Conservation (phyloP, 495 filamentous ascomycete species). For the Xanthoparmelia taractica region DNA sequence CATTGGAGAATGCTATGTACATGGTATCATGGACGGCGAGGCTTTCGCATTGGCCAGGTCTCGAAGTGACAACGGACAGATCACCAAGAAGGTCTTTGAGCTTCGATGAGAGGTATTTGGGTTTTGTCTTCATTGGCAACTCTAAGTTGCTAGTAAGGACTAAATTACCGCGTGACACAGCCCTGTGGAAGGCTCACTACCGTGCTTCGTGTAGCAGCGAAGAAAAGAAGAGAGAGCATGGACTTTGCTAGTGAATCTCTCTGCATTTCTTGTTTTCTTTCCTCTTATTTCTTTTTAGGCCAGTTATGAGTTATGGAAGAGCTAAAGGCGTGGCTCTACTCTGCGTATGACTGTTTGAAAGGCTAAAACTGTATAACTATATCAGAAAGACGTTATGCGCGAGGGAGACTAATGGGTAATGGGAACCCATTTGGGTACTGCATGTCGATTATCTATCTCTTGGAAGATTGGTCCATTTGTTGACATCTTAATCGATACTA, state of each 20-base stretch:
- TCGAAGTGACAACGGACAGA: background rate
- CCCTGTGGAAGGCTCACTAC: background rate
- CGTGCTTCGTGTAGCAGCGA: too few relatives aligned
- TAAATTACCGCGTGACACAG: background rate
- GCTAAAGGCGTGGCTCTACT: background rate
- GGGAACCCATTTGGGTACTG: background rate
- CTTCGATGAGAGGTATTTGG: background rate
- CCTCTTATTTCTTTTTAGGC: too few relatives aligned
- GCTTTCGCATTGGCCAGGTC: conserved; percentile 30
- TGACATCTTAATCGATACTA: too few relatives aligned
- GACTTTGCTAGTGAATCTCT: background rate
- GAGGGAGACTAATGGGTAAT: background rate
- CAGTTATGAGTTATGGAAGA: background rate
- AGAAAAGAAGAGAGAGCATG: too few relatives aligned
- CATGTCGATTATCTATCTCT: background rate
- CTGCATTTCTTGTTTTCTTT: background rate
- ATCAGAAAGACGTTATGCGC: background rate
- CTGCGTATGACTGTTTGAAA: background rate
- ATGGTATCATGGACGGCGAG: conserved; percentile 37
- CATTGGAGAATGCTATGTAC: conserved; percentile 32
- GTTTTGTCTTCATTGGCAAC: background rate
- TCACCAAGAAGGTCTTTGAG: background rate
- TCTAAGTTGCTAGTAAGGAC: background rate
- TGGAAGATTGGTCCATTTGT: background rate
- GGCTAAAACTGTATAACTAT: background rate